These are phyloP conservation scores for Dictyostelium firmibasis DNA, from an alignment of 78 protist species.

Conservation along the genomic window DNA sequence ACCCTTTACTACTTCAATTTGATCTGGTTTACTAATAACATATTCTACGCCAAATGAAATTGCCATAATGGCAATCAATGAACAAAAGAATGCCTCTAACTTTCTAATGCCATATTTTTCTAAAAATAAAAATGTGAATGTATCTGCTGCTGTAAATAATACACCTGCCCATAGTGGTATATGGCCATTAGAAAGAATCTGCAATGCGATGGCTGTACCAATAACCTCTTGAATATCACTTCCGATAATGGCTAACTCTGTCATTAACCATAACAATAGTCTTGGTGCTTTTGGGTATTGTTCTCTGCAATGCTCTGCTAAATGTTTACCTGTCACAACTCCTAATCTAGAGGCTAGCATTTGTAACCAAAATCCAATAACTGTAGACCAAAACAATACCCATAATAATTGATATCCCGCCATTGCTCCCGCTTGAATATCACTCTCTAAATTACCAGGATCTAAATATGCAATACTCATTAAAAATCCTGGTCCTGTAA, in stretches of 20 bases:
- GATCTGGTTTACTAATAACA: conserved; percentile 34
- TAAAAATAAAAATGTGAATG: conserved; percentile 83
- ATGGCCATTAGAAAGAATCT: conserved; percentile 52
- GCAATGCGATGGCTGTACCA: conserved; percentile 87
- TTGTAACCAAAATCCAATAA: conserved; percentile 86
- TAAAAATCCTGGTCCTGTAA: conserved; percentile 89
- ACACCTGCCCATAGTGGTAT: conserved; percentile 90
- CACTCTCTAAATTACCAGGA: conserved; percentile 88
- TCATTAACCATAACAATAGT: conserved; percentile 85
- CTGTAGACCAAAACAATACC: conserved; percentile 88
- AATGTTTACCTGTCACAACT: conserved; percentile 83
- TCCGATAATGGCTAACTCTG: conserved; percentile 91
- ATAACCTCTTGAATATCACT: conserved; percentile 88
- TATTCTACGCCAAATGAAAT: conserved; percentile 75
- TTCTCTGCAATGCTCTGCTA: conserved; percentile 84
- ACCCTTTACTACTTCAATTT: conserved; percentile 56
- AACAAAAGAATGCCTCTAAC: conserved; percentile 79
- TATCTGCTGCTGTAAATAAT: conserved; percentile 82
- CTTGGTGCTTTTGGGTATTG: conserved; percentile 79
- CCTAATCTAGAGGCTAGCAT: conserved; percentile 87
- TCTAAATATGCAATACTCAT: conserved; percentile 90
- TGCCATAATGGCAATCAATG: conserved; percentile 81
- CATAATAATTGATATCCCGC: conserved; percentile 88
- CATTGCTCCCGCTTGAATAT: conserved; percentile 85
- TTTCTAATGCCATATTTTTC: conserved; percentile 80